Percentiles rank a stretch among this genome's conserved stretches.
Conservation (phyloP, 768 basidiomycete genomes). For the Boletus subcaerulescens region DNA sequence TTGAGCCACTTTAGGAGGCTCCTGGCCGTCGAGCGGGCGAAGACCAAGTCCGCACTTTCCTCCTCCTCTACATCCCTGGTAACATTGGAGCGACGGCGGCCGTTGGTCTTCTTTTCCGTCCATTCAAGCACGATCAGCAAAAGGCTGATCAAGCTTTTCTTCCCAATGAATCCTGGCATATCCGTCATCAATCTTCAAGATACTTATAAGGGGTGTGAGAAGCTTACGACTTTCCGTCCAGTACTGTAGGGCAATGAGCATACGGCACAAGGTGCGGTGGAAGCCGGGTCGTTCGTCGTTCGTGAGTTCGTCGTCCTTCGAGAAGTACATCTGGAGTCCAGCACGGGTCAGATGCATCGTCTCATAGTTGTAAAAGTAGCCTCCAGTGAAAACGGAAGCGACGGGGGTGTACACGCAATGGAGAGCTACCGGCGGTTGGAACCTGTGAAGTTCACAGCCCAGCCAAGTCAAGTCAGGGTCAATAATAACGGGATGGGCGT, state of each 20-base stretch:
- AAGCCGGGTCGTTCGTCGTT: background rate
- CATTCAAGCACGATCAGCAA: background rate
- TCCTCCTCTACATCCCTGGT: no score
- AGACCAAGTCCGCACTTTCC: no score
- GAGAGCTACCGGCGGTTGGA: background rate
- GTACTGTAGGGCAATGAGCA: background rate
- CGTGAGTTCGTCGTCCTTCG: background rate
- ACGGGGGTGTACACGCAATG: background rate
- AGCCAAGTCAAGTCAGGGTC: no score
- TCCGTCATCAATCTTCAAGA: background rate
- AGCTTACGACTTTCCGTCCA: background rate
- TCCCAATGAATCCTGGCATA: background rate
- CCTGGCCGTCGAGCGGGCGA: no score
- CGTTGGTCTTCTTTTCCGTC: no score
- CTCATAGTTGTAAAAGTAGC: constrained; percentile 1
- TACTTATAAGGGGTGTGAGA: background rate
- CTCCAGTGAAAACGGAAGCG: background rate
- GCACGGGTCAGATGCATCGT: constrained; percentile 1
- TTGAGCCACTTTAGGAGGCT: no score
- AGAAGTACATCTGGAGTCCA: background rate
- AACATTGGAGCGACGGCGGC: no score
- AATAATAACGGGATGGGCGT: no score
- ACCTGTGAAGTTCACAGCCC: background rate
- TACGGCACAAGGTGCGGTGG: background rate
- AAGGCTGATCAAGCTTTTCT: background rate